These are phyloP conservation scores for Hordeum pubiflorum DNA, from an alignment of 202 grass and related monocot species.

Conservation along the genomic window DNA sequence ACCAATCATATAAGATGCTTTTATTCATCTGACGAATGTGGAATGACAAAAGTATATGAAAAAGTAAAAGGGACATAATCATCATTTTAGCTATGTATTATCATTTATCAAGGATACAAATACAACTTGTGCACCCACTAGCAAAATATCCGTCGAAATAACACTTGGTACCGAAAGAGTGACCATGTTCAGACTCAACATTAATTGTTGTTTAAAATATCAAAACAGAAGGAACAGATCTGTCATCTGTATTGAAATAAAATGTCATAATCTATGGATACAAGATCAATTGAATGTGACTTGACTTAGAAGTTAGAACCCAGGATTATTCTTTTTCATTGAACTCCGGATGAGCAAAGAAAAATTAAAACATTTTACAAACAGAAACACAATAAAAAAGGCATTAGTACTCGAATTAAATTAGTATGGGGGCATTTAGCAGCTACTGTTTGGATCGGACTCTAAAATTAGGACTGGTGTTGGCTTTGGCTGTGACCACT, in stretches of 20 bases:
- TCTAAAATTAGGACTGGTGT: constrained; percentile 3
- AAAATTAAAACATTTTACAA: neutral
- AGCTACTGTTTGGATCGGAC: neutral
- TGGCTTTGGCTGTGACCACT: neutral
- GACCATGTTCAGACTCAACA: neutral
- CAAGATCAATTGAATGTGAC: neutral
- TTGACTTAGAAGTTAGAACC: constrained; percentile 3
- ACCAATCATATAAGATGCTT: constrained; percentile 7
- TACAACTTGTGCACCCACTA: neutral
- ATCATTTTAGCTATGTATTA: constrained; percentile 1
- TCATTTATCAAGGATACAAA: neutral
- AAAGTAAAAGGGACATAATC: neutral
- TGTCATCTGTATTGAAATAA: neutral
- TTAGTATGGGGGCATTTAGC: neutral
- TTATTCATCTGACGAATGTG: constrained; percentile 6
- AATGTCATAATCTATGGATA: constrained; percentile 1
- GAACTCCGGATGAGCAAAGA: neutral
- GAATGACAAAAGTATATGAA: neutral
- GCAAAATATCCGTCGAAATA: neutral
- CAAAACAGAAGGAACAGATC: neutral
- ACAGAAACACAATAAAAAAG: neutral
- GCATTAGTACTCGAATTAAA: neutral
- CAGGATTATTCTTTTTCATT: neutral
- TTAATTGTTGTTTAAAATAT: neutral
- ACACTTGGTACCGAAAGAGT: neutral